Evolutionary conservation across 2,329 filamentous ascomycete species (phyloP).

Genomic region (Fonsecaea multimorphosa): DNA sequence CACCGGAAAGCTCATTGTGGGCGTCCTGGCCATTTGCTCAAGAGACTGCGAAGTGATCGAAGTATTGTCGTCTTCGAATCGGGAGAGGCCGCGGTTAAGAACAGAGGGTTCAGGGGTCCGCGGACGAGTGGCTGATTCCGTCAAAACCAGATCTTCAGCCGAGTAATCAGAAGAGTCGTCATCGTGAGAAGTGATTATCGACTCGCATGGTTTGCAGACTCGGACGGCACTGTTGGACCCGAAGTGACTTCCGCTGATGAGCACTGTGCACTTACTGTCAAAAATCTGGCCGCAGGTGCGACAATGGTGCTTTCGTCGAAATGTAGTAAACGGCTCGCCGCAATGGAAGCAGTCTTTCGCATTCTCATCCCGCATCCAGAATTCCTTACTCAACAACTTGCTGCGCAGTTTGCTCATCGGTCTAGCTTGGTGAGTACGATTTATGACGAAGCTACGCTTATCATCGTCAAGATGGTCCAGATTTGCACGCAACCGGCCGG

Average conservation of each 20-base stretch:
- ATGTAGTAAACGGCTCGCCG: constrained; percentile 87
- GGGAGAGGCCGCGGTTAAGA: constrained; percentile 24
- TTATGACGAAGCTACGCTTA: constrained; percentile 22
- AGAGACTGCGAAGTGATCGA: constrained; percentile 55
- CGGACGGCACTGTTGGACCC: constrained; percentile 82
- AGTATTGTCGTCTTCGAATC: constrained; percentile 54
- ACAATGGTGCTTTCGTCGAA: constrained; percentile 95
- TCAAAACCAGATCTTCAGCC: constrained; percentile 63
- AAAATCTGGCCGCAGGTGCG: constrained; percentile 97
- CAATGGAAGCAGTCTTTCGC: constrained; percentile 97
- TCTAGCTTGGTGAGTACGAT: constrained; percentile 42
- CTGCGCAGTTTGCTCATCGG: constrained; percentile 72
- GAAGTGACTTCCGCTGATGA: constrained; percentile 87
- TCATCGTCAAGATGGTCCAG: constrained; percentile 46
- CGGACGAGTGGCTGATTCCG: constrained; percentile 34
- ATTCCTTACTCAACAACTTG: constrained; percentile 90
- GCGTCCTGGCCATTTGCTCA: constrained; percentile 56
- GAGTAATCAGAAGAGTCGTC: constrained; percentile 93
- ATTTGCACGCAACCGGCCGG: constrained; percentile 12
- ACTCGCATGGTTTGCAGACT: constrained; percentile 91
- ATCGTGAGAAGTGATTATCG: constrained; percentile 86
- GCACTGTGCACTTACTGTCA: constrained; percentile 90
- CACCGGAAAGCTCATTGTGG: constrained; percentile 70
- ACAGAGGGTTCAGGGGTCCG: constrained; percentile 35
- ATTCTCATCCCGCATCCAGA: constrained; percentile 99